Percentiles rank a stretch among this genome's conserved stretches.
Conservation (phyloP, 768 basidiomycete genomes). For the Boletus pseudopeckii region DNA sequence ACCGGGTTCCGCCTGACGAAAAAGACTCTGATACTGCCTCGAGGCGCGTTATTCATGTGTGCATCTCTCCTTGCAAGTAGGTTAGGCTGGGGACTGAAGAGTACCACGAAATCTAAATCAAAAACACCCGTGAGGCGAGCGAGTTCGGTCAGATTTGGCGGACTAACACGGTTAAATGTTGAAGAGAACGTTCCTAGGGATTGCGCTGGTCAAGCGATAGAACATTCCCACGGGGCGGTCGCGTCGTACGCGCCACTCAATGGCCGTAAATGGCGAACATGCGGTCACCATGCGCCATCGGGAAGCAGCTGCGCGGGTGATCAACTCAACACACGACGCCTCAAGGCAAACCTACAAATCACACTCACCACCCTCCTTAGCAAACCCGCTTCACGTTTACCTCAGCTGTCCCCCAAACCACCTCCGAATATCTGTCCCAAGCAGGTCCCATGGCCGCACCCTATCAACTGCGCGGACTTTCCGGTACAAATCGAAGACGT, state of each 20-base stretch:
- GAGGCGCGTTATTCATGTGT: neutral
- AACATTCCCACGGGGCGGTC: conserved; percentile 12
- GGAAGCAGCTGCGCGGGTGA: conserved; percentile 24
- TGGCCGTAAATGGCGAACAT: conserved; percentile 34
- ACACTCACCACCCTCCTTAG: conserved; percentile 5
- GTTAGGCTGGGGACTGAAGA: neutral
- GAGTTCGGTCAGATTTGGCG: neutral
- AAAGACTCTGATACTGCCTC: neutral
- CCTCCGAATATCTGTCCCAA: conserved; percentile 2
- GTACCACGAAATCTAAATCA: neutral
- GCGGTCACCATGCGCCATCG: conserved; percentile 33
- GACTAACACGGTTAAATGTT: conserved; percentile 6
- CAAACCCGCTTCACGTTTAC: conserved; percentile 26
- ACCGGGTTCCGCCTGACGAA: neutral
- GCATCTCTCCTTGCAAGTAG: neutral
- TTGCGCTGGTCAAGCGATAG: conserved; percentile 13
- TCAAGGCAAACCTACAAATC: conserved; percentile 31
- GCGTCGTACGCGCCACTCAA: conserved; percentile 12
- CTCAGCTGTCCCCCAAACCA: conserved; percentile 22
- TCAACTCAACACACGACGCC: conserved; percentile 27
- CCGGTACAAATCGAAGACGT: conserved; percentile 34
- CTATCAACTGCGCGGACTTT: conserved; percentile 21
- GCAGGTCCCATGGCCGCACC: conserved; percentile 6
- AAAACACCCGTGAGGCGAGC: neutral
- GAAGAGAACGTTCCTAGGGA: neutral